phyloP scores from a whole-genome alignment of 73 alveolate species.

The Vitrella brassicaformis region DNA sequence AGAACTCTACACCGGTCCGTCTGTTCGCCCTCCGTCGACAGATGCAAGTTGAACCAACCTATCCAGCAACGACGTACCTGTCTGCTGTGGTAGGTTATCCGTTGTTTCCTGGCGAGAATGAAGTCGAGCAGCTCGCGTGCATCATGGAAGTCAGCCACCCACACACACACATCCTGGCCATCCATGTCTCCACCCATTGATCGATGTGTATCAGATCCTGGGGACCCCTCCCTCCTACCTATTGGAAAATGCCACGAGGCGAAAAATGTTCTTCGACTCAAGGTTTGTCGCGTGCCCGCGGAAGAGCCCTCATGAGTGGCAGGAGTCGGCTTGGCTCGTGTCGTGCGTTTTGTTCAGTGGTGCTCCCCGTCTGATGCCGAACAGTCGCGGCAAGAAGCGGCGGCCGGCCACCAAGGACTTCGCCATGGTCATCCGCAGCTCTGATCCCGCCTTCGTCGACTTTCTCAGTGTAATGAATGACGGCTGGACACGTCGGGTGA shows the following conservation, averaged over 20 bases:
- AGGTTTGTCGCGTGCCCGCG: no score
- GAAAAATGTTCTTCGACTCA: conserved; percentile 44
- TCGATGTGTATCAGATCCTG: conserved; percentile 1
- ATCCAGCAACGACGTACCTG: no score
- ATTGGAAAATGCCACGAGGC: conserved; percentile 37
- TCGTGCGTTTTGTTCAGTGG: no score
- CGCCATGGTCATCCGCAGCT: not conserved
- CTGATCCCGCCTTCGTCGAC: not conserved
- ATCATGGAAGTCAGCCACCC: conserved; percentile 64
- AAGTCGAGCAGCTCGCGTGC: conserved; percentile 56
- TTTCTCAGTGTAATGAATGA: not conserved
- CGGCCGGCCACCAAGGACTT: conserved; percentile 48
- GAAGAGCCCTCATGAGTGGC: no score
- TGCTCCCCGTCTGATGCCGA: conserved; percentile 58
- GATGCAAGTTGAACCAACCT: no score
- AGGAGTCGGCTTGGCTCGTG: no score
- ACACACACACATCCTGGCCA: no score
- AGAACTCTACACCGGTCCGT: conserved; percentile 58
- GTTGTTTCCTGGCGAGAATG: conserved; percentile 71
- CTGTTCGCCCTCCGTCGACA: no score
- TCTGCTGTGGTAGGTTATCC: no score
- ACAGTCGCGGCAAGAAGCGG: conserved; percentile 64
- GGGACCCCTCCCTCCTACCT: conserved; percentile 50
- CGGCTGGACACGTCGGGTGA: not conserved
- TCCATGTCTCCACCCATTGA: not conserved